phyloP scores from a whole-genome alignment of 306 rosid species.

The Prunus campanulata region DNA sequence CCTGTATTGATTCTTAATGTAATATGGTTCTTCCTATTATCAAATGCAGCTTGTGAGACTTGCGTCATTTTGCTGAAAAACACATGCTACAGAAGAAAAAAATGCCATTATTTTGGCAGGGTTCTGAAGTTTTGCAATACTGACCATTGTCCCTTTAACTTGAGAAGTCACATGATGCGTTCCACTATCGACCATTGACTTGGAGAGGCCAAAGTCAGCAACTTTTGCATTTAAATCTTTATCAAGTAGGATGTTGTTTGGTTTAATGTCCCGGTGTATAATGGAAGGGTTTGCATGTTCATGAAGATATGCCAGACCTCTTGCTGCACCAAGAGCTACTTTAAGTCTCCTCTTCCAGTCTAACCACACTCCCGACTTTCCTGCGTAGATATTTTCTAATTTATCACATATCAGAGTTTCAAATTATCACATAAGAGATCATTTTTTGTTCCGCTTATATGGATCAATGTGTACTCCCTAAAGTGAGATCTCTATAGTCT shows the following conservation, averaged over 20 bases:
- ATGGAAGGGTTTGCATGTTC: conserved; percentile 78
- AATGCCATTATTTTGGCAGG: not conserved
- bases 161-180: conserved; percentile 58
- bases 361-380: conserved; percentile 62
- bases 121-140: not conserved
- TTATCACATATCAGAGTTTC: not conserved
- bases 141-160: conserved; percentile 79
- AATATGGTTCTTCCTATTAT: no score
- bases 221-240: conserved; percentile 65
- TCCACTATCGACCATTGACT: conserved; percentile 50
- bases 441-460: no score
- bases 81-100: not conserved
- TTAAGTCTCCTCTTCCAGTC: conserved; percentile 77
- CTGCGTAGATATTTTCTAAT: conserved; percentile 28
- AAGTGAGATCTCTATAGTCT: no score
- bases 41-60: no score
- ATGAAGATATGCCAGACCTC: conserved; percentile 78
- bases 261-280: conserved; percentile 82
- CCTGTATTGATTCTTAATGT: no score
- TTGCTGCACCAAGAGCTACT: conserved; percentile 68
- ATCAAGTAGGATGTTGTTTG: conserved; percentile 71
- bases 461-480: no score
- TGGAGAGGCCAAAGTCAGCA: conserved; percentile 83
- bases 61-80: no score
- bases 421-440: no score